A percentile compares a stretch with the other conserved stretches of the same genome.
Evolutionary conservation across 1,284 basidiomycete species (phyloP).

Genomic region (Cryptococcus sp.): DNA sequence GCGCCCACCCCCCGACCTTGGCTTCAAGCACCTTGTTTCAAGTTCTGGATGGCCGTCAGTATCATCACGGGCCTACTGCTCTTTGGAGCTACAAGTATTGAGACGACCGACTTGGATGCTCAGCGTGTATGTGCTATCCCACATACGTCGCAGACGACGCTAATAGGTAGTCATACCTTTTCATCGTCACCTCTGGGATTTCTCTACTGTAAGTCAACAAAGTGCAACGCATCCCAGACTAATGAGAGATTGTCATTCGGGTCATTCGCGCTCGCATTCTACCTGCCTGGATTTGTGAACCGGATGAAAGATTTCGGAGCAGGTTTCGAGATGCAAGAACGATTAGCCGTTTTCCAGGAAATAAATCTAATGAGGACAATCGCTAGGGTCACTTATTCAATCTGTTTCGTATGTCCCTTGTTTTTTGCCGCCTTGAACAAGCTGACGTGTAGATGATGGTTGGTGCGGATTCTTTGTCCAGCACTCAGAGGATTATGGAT

Average conservation of each 20-base stretch:
- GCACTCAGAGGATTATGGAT: slow-evolving; percentile 18
- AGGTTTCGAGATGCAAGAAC: slow-evolving; percentile 29
- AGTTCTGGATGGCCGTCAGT: slow-evolving; percentile 15
- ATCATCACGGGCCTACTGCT: slow-evolving; percentile 11
- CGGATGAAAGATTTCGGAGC: slow-evolving; percentile 23
- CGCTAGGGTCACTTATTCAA: slow-evolving; percentile 25
- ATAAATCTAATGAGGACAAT: slow-evolving; percentile 27
- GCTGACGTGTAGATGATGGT: slow-evolving; percentile 15
- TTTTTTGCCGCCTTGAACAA: not conserved
- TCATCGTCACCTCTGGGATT: slow-evolving; percentile 22
- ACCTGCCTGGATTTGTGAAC: slow-evolving; percentile 20
- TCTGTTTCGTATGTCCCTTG: slow-evolving; percentile 18
- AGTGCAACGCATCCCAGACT: not conserved
- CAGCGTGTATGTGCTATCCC: too few species aligned
- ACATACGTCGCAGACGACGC: too few species aligned
- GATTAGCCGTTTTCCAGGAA: slow-evolving; percentile 30
- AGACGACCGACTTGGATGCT: slow-evolving; percentile 20
- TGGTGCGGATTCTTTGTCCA: slow-evolving; percentile 23
- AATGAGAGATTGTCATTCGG: slow-evolving; percentile 17
- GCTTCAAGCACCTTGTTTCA: slow-evolving; percentile 22
- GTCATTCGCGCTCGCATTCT: slow-evolving; percentile 19
- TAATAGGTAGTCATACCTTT: slow-evolving; percentile 24
- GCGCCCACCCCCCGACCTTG: slow-evolving; percentile 7
- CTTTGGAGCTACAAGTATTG: slow-evolving; percentile 18
- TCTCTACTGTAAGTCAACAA: slow-evolving; percentile 19